A percentile compares a stretch with the other conserved stretches of the same genome.
Conservation (phyloP, 768 basidiomycete genomes). For the Dentipellis fragilis region DNA sequence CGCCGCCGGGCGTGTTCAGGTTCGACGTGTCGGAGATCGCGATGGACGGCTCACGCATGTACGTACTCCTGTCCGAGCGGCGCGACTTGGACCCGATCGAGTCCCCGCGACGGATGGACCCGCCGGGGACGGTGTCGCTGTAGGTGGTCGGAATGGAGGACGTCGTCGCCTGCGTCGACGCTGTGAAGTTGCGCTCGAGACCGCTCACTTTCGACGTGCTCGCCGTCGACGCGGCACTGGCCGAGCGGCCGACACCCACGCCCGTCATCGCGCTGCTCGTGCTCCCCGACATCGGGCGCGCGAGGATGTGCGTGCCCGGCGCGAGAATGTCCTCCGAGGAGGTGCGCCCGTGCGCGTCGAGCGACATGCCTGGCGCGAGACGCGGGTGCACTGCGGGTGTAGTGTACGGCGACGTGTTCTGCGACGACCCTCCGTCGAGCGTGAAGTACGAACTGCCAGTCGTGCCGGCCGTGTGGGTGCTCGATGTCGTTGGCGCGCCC, state of each 20-base stretch:
- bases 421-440: background rate
- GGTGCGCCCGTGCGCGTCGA: background rate
- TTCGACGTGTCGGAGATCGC: background rate
- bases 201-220: slow-evolving; percentile 1
- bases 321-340: slow-evolving; percentile 14
- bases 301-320: slow-evolving; percentile 5
- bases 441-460: slow-evolving; percentile 1
- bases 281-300: slow-evolving; percentile 10
- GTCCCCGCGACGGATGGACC: slow-evolving; percentile 1
- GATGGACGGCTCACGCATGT: slow-evolving; percentile 1
- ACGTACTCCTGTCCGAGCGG: background rate
- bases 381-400: background rate
- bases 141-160: slow-evolving; percentile 5
- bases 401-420: background rate
- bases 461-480: background rate
- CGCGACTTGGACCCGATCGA: slow-evolving; percentile 2
- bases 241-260: slow-evolving; percentile 7
- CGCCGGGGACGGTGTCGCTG: slow-evolving; percentile 1
- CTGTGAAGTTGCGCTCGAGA: slow-evolving; percentile 11
- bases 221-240: slow-evolving; percentile 8
- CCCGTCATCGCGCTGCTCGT: slow-evolving; percentile 1
- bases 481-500: background rate
- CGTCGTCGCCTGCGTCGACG: slow-evolving; percentile 7
- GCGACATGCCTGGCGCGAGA: background rate
- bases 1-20: slow-evolving; percentile 1